Evolutionary conservation across 1,284 basidiomycete genomes (phyloP), one percentile per base, ranked within the genome.

Genomic region (Cerioporus squamosus): DNA sequence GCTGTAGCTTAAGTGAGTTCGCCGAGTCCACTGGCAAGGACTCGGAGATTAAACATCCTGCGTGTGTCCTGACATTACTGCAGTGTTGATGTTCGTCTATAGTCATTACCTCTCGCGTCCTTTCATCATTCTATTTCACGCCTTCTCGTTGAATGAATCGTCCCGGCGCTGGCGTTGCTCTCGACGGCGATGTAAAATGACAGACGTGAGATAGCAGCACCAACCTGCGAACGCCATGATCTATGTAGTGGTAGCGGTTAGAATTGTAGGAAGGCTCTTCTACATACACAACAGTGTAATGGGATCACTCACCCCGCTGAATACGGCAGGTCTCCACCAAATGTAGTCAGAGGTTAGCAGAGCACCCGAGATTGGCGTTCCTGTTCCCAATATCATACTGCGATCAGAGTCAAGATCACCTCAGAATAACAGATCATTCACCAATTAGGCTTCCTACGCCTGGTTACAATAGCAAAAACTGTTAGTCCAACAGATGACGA

Each of bases 261-360:
- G n/a, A 5, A 22, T 42, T 18, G 40, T 18, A 5, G 7, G n/a
- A 9, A 42, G 8, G 9, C n/a, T n/a, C 5, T 4, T 15, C n/a
- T 10, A 18, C 8, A 18, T n/a, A n/a, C n/a, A n/a, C 20, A 9
- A 10, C 38, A 10, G 23, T 23, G 8, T 10, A 9, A 29, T 29
- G 26, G n/a, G 44, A 23, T 12, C 18, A 59, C 62, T 29, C 24
- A 65, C 63, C 33, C 63, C 63, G 40, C 58, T 60, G 53, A 65
- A 65, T n/a, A 65, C n/a, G 5, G 61, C 59, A 1, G 63, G 61
- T 2, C 57, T 45, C 58, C 59, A 65, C 64, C 64, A 66, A 22
- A 58, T 51, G 43, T 60, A 57, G 10, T 60, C n/a, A 15, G 33
- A 29, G 9, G 59, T 60, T 33, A 66, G 58, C 40, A 66, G 45